Percentiles rank a stretch among this genome's conserved stretches.
Evolutionary conservation across 1,139 yeast genomes (phyloP).

Genomic region (Geotrichum reessii): DNA sequence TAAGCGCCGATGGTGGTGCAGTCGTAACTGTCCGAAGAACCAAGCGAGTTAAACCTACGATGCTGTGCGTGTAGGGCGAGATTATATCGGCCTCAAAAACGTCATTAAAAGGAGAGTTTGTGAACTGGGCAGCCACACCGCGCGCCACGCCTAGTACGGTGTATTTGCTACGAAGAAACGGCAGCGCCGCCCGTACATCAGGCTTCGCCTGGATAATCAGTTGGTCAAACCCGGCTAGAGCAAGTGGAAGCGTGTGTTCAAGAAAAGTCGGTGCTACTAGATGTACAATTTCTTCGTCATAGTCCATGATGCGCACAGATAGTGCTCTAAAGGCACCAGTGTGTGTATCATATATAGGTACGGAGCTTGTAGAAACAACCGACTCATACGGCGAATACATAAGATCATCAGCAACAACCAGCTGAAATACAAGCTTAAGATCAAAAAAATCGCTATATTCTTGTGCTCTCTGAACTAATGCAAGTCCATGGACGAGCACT

Average conservation of each 20-base stretch:
- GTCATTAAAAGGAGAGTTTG: slow-evolving; percentile 12
- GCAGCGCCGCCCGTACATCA: slow-evolving; percentile 18
- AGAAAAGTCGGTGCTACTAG: slow-evolving; percentile 11
- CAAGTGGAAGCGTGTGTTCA: slow-evolving; percentile 8
- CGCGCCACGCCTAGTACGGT: slow-evolving; percentile 4
- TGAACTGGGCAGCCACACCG: slow-evolving; percentile 2
- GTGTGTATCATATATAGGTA: slow-evolving; percentile 1
- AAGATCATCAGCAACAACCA: slow-evolving; percentile 23
- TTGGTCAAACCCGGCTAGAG: neutral
- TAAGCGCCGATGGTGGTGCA: slow-evolving; percentile 4
- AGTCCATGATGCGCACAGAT: slow-evolving; percentile 26
- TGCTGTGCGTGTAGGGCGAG: slow-evolving; percentile 23
- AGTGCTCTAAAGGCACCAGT: slow-evolving; percentile 5
- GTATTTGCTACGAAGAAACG: neutral
- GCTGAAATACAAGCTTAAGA: slow-evolving; percentile 24
- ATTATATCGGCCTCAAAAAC: slow-evolving; percentile 20
- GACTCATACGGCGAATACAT: slow-evolving; percentile 9
- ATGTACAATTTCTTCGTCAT: slow-evolving; percentile 18
- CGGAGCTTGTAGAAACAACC: neutral
- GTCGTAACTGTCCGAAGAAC: slow-evolving; percentile 9
- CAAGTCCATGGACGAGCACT: slow-evolving; percentile 17
- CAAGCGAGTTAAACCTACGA: slow-evolving; percentile 21
- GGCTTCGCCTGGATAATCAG: neutral
- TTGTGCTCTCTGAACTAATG: slow-evolving; percentile 26
- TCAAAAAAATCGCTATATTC: slow-evolving; percentile 19